Evolutionary conservation across 1,284 basidiomycete species (phyloP), one percentile per base, ranked within the genome.

Genomic region (Phaffia rhodozyma): DNA sequence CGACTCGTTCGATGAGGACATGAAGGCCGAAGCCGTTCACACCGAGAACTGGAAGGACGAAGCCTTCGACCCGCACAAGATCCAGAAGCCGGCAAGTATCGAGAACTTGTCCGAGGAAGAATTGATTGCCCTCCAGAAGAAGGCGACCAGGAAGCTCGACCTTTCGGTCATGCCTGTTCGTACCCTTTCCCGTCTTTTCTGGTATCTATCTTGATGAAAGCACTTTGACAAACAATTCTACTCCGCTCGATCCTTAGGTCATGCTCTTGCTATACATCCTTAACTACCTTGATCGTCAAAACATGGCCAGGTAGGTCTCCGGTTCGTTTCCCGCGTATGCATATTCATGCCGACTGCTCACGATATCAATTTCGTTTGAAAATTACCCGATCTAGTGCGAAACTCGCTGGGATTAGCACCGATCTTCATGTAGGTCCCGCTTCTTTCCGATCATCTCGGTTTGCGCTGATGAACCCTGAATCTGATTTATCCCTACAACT

Each of bases 141-240:
- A 34, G 4, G 69, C 69, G 1, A 72, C 71, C 4, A 53, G 67
- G 52, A 73, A 73, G 67, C 65, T 73, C 32, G 73, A 74, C 57
- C 59, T 73, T 7, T 56, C 72, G 13, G 61, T 73, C 38, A 66
- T 66, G 65, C 65, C 61, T 18, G 62, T 57, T 57, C 30, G 48
- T 60, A 7, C 5, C 53, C 5, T 32, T 61, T 13, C 56, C 38
- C 34, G 32, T 30, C 25, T 38, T 29, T 38, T 43, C 51, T 21
- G 6, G 25, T 5, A 5, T 20, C 32, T 21, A 3, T 38, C 21
- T 29, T 18, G 23, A 51, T 30, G 49, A 34, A 60, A 23, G 4
- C 29, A 2, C 21, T 23, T 1, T 1, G 29, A 7, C 54, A 7
- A 29, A 57, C 34, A 47, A 43, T 29, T 25, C 23, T 11, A 13